Evolutionary conservation across 176 grass and related monocot species (phyloP), one percentile per base, ranked within the genome.

Genomic region (Leersia perrieri): DNA sequence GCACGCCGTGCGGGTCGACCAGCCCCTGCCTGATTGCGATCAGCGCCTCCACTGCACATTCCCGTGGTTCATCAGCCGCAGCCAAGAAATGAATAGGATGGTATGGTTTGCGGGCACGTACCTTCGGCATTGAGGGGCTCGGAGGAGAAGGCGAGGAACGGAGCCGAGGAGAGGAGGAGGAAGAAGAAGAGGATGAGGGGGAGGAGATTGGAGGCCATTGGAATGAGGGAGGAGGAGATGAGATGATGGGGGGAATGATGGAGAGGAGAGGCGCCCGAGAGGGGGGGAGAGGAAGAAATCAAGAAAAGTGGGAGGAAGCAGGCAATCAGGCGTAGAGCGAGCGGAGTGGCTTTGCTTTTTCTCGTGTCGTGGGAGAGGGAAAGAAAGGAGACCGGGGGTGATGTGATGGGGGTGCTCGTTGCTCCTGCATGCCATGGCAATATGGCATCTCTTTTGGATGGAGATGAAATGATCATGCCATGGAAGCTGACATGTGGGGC

Each of bases 1-100:
- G 86, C 74, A 95, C 95, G 15, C 90, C 95, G 79, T 93, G 95
- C 25, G 95, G 84, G 62, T 98, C 95, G 65, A 87, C 85, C 84
- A 98, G 65, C 29, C 73, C 83, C 58, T 83, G 89, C 85, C 82
- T 77, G 22, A 98, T 91, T 44, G 88, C 90, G 77, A 98, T 94
- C 90, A 98, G 83, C 61, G 95, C 90, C 81, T 91, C 88, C 86
- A 98, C 95, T 98, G 75, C 77, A 80, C 20, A n/a, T 9, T n/a
- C n/a, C n/a, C n/a, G n/a, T n/a, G n/a, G 18, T 5, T 23, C 53
- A 55, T 58, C 53, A 58, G 49, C 49, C 49, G 49, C 6, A 22
- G 49, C 49, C 49, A 33, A 39, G 10, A 76, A 29, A 3, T 22
- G 10, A n/a, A 25, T 20, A 10, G 10, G 29, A 25, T 20, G 11